Base-by-base conservation (phyloP, 2,329 filamentous ascomycete species). In the Apiospora kogelbergensis region DNA sequence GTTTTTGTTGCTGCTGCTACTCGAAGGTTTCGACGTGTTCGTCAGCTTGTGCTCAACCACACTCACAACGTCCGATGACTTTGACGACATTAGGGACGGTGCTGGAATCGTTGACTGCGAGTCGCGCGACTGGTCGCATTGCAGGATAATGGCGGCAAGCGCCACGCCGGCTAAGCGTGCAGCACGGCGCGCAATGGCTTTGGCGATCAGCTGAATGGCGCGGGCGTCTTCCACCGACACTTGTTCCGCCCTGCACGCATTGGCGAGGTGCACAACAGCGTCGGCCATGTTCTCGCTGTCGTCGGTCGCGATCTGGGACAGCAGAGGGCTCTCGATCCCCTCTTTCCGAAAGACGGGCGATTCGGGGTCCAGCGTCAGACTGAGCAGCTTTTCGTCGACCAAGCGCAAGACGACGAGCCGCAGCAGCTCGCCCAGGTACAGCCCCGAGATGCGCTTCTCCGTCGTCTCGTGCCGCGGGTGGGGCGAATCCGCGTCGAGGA, bases 391-490 rank as follows among this genome's bases (percentile, higher is more conserved):
- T 0, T 69, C 45, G 2, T 69, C 68, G 67, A 80, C 74, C 46
- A 81, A 65, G 6, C 83, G 79, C 30, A 93, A 75, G 13, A 94
- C 80, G 20, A 88, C 88, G 22, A 89, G 85, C 60, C 92, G 86
- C 64, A 94, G 83, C 46, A 95, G 90, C 76, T 95, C 93, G 17
- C 92, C 92, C 66, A 95, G 79, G 79, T 95, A 95, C 88, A 95
- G 91, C 71, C 92, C 92, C 0, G 90, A 93, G n/a, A 94, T 87
- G 46, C 91, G 89, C 82, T 95, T 95, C 80, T 95, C 92, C 72
- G 94, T 93, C 86, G 94, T 93, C 76, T 95, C 92, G 66, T 92
- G 88, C 13, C 91, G 91, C 0, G 91, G 91, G 77, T 95, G 94
- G 71, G 89, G 86, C 67, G 88, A 92, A 64, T 89, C 88, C 15